A percentile compares a stretch with the other conserved stretches of the same genome.
Evolutionary conservation across 495 filamentous ascomycete genomes (phyloP).

Genomic region (Tetracladium marchalianum): DNA sequence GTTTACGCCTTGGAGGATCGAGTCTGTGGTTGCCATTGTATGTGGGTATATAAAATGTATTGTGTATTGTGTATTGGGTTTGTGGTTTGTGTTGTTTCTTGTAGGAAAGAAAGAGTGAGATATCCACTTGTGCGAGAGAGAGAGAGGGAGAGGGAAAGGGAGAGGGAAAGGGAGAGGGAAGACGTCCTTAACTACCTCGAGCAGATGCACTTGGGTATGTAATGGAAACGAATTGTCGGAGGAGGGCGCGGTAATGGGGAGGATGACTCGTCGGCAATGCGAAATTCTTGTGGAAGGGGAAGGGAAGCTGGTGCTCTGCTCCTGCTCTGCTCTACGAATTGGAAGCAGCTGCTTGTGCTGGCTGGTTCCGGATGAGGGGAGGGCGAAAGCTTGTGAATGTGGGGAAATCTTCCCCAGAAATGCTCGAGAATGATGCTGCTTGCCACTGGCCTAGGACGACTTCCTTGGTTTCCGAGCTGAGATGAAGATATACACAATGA

Average conservation of each 20-base stretch:
- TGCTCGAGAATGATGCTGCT: neutral
- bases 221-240: no score
- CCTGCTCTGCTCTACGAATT: no score
- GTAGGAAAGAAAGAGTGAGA: neutral
- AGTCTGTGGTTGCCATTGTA: constrained; percentile 58
- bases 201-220: no score
- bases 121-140: neutral
- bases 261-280: no score
- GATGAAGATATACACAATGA: neutral
- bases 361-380: neutral
- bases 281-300: no score
- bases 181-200: no score
- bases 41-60: no score
- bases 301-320: no score
- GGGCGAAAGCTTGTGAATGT: constrained; percentile 1
- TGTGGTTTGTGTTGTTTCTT: neutral
- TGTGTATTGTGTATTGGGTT: no score
- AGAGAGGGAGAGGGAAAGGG: neutral
- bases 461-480: no score
- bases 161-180: neutral
- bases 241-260: no score
- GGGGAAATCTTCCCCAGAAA: neutral
- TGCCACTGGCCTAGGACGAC: neutral
- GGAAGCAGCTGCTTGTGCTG: no score
- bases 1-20: constrained; percentile 77